Conservation (phyloP, 805 yeast species). For the Metschnikowia vanudenii region DNA sequence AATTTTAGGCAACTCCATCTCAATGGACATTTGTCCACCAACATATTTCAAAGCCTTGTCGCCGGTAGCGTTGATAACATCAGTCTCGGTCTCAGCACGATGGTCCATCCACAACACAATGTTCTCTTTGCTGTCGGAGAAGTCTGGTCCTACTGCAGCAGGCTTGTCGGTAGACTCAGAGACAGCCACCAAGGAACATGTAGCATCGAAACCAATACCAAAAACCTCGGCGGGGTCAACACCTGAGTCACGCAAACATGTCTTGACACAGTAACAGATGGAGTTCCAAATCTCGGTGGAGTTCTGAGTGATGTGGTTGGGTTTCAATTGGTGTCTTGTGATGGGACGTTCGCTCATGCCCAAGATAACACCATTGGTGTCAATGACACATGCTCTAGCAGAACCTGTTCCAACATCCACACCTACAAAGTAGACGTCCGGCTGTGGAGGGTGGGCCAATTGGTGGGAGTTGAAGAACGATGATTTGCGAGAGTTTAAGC, state of each 20-base stretch:
- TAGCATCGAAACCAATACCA: constrained; percentile 96
- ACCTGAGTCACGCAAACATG: constrained; percentile 70
- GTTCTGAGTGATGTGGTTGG: constrained; percentile 78
- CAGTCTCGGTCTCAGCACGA: constrained; percentile 81
- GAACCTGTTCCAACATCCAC: constrained; percentile 98
- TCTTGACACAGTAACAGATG: constrained; percentile 77
- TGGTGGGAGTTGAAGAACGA: constrained; percentile 36
- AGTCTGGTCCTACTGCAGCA: constrained; percentile 91
- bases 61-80: constrained; percentile 73
- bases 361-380: constrained; percentile 75
- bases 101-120: constrained; percentile 98
- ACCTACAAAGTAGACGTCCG: constrained; percentile 63
- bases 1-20: constrained; percentile 97
- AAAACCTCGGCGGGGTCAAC: constrained; percentile 64
- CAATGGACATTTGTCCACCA: constrained; percentile 97
- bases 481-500: constrained; percentile 40
- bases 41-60: constrained; percentile 85
- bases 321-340: constrained; percentile 70
- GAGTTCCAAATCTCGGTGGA: constrained; percentile 90
- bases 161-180: constrained; percentile 65
- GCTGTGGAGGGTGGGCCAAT: constrained; percentile 39
- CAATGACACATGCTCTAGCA: constrained; percentile 91
- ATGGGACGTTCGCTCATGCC: constrained; percentile 78
- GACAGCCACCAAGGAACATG: constrained; percentile 88
- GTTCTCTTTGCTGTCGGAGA: constrained; percentile 67